Evolutionary conservation across 257 asterid genomes (phyloP).

Genomic region (Osmanthus fragrans): DNA sequence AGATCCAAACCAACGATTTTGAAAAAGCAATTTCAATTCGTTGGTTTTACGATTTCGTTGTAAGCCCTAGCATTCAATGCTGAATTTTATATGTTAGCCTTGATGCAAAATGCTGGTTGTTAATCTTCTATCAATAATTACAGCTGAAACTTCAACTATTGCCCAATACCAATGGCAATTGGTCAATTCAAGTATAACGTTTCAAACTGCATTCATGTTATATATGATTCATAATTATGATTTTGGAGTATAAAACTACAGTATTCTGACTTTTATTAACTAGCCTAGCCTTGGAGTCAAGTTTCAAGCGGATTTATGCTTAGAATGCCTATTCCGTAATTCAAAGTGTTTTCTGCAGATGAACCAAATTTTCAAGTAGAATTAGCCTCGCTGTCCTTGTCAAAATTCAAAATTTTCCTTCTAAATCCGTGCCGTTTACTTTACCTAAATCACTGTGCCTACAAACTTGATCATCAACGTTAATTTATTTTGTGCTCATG

Average conservation of each 20-base stretch:
- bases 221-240: not conserved
- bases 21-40: no score
- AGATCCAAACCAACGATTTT: no score
- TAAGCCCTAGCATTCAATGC: not conserved
- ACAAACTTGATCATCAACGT: not conserved
- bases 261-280: not conserved
- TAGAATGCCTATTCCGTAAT: not conserved
- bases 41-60: no score
- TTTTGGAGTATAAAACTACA: not conserved
- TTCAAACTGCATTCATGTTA: slow-evolving; percentile 2
- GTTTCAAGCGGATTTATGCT: not conserved
- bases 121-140: no score
- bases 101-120: not conserved
- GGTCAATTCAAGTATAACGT: not conserved
- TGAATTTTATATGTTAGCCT: not conserved
- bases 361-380: not conserved
- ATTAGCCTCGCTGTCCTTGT: not conserved
- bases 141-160: not conserved
- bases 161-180: not conserved
- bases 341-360: not conserved
- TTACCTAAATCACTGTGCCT: no score
- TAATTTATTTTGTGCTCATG: not conserved
- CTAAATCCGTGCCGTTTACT: no score
- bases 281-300: not conserved
- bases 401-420: not conserved